Evolutionary conservation across 345 rosid species (phyloP).

Genomic region (Pugionium dolabratum): DNA sequence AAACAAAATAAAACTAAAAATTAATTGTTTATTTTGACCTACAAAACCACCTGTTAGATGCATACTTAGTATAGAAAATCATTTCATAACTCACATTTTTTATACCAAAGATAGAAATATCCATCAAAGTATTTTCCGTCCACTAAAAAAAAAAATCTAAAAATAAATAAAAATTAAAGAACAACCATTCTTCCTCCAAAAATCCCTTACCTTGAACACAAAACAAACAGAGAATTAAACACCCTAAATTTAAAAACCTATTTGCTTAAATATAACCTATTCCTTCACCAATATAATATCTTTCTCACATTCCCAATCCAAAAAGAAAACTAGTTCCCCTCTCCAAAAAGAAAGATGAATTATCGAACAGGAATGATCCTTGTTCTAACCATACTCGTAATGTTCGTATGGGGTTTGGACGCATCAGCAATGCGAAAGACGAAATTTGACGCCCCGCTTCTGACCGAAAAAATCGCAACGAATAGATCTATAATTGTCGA

Average conservation of each 20-base stretch:
- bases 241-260: slow-evolving; percentile 29
- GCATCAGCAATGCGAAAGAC: slow-evolving; percentile 35
- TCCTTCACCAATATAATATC: slow-evolving; percentile 35
- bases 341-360: slow-evolving; percentile 15
- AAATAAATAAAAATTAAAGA: slow-evolving; percentile 21
- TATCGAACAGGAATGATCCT: slow-evolving; percentile 30
- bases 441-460: slow-evolving; percentile 57
- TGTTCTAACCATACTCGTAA: slow-evolving; percentile 28
- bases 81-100: too few species aligned
- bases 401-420: slow-evolving; percentile 30
- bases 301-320: slow-evolving; percentile 9
- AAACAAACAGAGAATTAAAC: slow-evolving; percentile 37
- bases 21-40: too few species aligned
- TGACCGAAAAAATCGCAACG: slow-evolving; percentile 68
- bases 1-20: too few species aligned
- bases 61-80: too few species aligned
- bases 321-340: slow-evolving; percentile 30
- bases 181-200: slow-evolving; percentile 26
- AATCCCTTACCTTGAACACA: slow-evolving; percentile 34
- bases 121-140: slow-evolving; percentile 19
- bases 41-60: too few species aligned
- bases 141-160: slow-evolving; percentile 28
- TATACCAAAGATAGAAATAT: slow-evolving; percentile 37
- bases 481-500: slow-evolving; percentile 76
- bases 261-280: slow-evolving; percentile 40